Percentiles rank a stretch among this genome's conserved stretches.
These are phyloP conservation scores for Chaetomiaceae sp. DNA, from an alignment of 2,329 filamentous ascomycete species.

Conservation along the genomic window DNA sequence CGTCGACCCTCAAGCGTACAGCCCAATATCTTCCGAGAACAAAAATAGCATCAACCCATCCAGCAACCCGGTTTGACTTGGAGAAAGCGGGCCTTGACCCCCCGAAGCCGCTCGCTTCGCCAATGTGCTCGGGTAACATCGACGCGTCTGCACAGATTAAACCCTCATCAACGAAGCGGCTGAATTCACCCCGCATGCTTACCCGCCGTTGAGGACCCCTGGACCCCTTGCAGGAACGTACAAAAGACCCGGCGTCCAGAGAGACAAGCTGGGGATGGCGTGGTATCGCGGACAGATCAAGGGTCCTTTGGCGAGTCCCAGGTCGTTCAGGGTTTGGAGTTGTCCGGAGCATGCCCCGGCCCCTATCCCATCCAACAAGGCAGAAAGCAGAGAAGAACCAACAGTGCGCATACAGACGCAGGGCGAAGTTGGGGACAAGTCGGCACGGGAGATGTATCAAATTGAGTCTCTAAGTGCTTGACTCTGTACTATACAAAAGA, in stretches of 20 bases:
- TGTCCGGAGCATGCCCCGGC: too few species aligned
- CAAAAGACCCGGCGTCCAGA: background rate
- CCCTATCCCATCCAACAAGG: too few species aligned
- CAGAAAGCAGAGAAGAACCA: too few species aligned
- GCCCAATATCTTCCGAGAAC: background rate
- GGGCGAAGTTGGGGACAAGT: too few species aligned
- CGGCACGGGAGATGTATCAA: background rate
- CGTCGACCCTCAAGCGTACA: too few species aligned
- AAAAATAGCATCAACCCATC: constrained; percentile 5
- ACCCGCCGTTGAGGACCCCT: background rate
- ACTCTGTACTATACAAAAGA: background rate
- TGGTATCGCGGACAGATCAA: background rate
- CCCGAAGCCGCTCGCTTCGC: background rate
- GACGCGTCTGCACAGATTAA: background rate
- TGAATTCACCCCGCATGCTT: background rate
- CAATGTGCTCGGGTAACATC: background rate
- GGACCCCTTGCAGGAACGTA: background rate
- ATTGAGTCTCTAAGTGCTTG: background rate
- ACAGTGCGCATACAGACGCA: too few species aligned
- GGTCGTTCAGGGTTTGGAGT: too few species aligned
- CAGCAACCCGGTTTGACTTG: background rate
- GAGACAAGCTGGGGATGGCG: background rate
- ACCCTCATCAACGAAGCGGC: background rate
- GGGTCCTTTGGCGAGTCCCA: background rate
- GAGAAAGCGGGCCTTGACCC: background rate